phyloP scores from a whole-genome alignment of 768 basidiomycete genomes.

The Termitomyces bulborhizus region DNA sequence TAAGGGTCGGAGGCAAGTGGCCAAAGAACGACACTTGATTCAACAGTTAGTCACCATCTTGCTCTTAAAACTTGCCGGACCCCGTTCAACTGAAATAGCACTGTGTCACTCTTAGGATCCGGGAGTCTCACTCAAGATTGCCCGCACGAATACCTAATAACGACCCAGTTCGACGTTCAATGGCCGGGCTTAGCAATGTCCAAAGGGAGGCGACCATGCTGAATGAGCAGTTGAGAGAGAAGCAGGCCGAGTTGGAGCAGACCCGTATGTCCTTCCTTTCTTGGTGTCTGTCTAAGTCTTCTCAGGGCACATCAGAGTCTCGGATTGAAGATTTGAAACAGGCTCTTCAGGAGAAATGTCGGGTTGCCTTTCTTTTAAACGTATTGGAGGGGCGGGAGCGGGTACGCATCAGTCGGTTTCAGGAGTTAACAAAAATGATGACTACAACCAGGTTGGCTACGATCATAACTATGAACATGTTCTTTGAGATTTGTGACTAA shows the following conservation, averaged over 20 bases:
- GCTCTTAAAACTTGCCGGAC: not conserved
- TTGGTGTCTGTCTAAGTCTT: not conserved
- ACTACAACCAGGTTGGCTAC: conserved; percentile 12
- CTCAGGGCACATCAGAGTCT: not conserved
- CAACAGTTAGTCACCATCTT: conserved; percentile 7
- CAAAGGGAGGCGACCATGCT: not conserved
- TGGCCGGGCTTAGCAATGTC: not conserved
- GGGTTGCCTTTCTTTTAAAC: conserved; percentile 15
- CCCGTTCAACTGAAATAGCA: conserved; percentile 3
- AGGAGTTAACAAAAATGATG: conserved; percentile 14
- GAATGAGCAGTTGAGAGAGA: conserved; percentile 8
- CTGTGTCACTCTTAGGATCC: not conserved
- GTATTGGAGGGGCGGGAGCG: conserved; percentile 21
- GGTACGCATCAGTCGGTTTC: conserved; percentile 19
- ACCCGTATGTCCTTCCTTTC: conserved; percentile 3
- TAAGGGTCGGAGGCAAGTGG: conserved; percentile 12
- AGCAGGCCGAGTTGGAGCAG: conserved; percentile 5
- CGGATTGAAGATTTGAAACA: conserved; percentile 2
- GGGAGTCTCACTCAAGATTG: conserved; percentile 5
- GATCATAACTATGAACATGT: not conserved
- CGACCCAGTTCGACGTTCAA: conserved; percentile 2
- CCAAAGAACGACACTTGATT: conserved; percentile 8
- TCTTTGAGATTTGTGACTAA: not conserved
- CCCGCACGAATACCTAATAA: not conserved
- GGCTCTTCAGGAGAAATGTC: conserved; percentile 10